phyloP scores from a whole-genome alignment of 2,329 filamentous ascomycete genomes.

The Sarocladium strictum region DNA sequence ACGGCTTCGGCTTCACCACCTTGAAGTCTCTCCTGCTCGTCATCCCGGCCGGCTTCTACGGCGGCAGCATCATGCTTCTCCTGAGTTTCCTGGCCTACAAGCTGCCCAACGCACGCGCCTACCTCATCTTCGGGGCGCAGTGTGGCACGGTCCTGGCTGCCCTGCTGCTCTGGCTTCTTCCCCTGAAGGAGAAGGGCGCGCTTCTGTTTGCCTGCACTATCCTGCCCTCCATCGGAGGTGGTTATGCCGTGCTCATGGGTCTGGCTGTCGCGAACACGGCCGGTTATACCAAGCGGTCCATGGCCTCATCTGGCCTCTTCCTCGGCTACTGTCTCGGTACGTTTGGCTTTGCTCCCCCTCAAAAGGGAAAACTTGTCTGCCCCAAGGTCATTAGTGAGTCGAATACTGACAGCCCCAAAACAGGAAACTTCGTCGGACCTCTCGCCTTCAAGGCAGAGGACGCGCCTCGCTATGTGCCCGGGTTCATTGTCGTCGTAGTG shows the following conservation, averaged over 20 bases:
- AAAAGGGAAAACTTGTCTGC: too few relatives aligned
- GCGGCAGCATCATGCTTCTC: slow-evolving; percentile 30
- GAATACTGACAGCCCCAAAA: background rate
- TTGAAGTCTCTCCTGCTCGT: slow-evolving; percentile 36
- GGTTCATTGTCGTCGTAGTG: slow-evolving; percentile 32
- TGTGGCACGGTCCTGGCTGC: slow-evolving; percentile 34
- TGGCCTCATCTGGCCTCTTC: slow-evolving; percentile 42
- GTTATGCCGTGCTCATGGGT: slow-evolving; percentile 39
- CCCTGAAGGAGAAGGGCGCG: slow-evolving; percentile 15
- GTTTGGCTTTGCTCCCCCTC: too few relatives aligned
- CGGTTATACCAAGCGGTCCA: slow-evolving; percentile 44
- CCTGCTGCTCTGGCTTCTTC: background rate
- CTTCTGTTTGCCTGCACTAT: slow-evolving; percentile 44
- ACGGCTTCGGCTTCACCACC: slow-evolving; percentile 35
- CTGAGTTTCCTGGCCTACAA: slow-evolving; percentile 34
- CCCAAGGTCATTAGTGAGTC: too few relatives aligned
- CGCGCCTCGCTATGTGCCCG: slow-evolving; percentile 31
- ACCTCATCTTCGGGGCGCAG: slow-evolving; percentile 33
- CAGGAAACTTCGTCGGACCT: slow-evolving; percentile 37
- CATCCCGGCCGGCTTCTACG: slow-evolving; percentile 28
- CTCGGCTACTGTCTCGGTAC: slow-evolving; percentile 44
- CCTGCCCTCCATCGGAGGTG: slow-evolving; percentile 35
- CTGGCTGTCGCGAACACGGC: slow-evolving; percentile 40
- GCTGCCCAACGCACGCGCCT: slow-evolving; percentile 26
- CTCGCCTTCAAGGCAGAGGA: slow-evolving; percentile 34